These are phyloP conservation scores for Phlebiopsis flavidoalba DNA, from an alignment of 768 basidiomycete genomes.

Conservation along the genomic window DNA sequence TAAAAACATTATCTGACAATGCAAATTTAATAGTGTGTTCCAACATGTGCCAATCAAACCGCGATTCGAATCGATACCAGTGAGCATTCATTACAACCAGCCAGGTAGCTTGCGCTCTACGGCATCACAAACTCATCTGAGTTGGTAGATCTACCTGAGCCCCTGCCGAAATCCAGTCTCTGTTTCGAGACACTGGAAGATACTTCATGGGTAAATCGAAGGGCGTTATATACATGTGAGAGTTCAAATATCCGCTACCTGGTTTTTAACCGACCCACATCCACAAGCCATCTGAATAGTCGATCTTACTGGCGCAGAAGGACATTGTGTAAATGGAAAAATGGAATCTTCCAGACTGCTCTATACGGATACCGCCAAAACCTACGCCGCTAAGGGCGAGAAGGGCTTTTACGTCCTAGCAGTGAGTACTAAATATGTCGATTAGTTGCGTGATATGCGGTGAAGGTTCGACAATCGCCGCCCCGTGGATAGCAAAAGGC, in stretches of 20 bases:
- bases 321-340: conserved; percentile 49
- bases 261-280: not conserved
- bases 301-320: no score
- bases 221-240: not conserved
- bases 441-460: not conserved
- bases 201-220: not conserved
- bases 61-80: conserved; percentile 47
- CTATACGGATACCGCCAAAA: conserved; percentile 50
- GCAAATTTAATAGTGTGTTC: conserved; percentile 6
- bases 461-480: not conserved
- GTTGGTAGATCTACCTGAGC: not conserved
- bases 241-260: no score
- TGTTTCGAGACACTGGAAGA: not conserved
- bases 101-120: not conserved
- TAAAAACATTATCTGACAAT: not conserved
- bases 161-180: not conserved
- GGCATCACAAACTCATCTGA: not conserved
- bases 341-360: conserved; percentile 56
- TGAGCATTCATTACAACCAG: conserved; percentile 14
- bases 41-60: conserved; percentile 49
- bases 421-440: conserved; percentile 26
- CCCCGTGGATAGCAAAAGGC: conserved; percentile 57
- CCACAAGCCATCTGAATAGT: conserved; percentile 43
- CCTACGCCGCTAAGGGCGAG: conserved; percentile 49
- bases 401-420: conserved; percentile 40